Conservation (phyloP, 805 yeast species). For the Cyberlindnera mycetangii region DNA sequence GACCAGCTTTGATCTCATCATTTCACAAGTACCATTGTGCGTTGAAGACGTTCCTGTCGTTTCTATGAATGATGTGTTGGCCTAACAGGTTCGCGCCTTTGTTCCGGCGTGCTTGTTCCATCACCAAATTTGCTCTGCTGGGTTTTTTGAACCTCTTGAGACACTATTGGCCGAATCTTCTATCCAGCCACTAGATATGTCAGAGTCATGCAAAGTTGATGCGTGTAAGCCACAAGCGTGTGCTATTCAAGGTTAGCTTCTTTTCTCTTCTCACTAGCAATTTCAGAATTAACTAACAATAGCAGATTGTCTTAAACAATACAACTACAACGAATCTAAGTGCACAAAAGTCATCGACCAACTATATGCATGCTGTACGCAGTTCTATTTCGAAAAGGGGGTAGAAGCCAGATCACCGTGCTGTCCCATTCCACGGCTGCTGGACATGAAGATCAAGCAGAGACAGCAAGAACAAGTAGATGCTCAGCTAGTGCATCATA, state of each 20-base stretch:
- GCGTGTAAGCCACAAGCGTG: conserved; percentile 82
- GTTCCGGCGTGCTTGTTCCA: neutral
- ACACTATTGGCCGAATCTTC: too few species aligned
- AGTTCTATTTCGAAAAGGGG: conserved; percentile 61
- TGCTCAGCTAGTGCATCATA: conserved; percentile 43
- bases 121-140: neutral
- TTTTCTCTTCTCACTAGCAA: conserved; percentile 5
- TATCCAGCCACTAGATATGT: neutral
- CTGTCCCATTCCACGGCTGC: conserved; percentile 69
- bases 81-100: neutral
- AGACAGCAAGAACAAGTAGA: conserved; percentile 54
- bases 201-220: conserved; percentile 17
- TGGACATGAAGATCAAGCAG: conserved; percentile 64
- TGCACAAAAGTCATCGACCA: conserved; percentile 69
- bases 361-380: conserved; percentile 71
- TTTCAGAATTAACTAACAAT: neutral
- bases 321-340: conserved; percentile 67
- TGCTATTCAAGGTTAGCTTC: conserved; percentile 61
- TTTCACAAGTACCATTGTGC: neutral
- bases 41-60: neutral
- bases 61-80: neutral
- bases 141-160: too few species aligned
- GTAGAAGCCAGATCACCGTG: conserved; percentile 61
- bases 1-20: neutral
- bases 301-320: conserved; percentile 58